Percentiles rank a stretch among this genome's conserved stretches.
Evolutionary conservation across 345 rosid genomes (phyloP).

Genomic region (Murraya koenigii): DNA sequence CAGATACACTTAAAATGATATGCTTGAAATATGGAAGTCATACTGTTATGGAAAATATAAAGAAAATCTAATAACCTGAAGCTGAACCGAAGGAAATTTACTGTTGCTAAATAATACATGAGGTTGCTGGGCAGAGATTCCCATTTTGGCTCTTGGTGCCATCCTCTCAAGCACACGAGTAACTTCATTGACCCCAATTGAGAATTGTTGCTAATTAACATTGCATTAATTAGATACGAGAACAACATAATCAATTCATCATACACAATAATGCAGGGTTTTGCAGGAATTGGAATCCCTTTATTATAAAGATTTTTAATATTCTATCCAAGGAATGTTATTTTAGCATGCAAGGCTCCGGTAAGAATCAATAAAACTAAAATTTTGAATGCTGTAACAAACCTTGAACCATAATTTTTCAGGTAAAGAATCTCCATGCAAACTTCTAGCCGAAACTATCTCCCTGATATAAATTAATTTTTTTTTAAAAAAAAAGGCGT

Average conservation of each 20-base stretch:
- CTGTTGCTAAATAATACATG: conserved; percentile 4
- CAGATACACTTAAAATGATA: neutral
- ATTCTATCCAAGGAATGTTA: neutral
- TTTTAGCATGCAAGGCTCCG: neutral
- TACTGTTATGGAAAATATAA: neutral
- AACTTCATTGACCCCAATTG: conserved; percentile 87
- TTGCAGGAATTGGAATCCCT: neutral
- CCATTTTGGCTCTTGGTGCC: conserved; percentile 31
- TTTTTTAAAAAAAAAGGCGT: neutral
- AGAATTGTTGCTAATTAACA: conserved; percentile 59
- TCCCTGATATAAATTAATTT: conserved; percentile 32
- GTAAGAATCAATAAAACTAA: neutral
- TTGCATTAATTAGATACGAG: neutral
- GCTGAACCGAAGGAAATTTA: conserved; percentile 34
- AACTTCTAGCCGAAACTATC: conserved; percentile 42
- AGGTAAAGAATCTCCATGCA: conserved; percentile 51
- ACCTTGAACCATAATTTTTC: conserved; percentile 82
- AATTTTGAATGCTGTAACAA: neutral
- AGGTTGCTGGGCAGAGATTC: conserved; percentile 10
- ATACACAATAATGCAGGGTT: neutral
- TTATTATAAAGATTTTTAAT: no score
- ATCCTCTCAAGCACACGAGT: conserved; percentile 75
- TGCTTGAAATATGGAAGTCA: neutral
- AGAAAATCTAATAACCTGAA: conserved; percentile 45
- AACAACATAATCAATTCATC: neutral